Conservation (phyloP, 208 protist species). For the Borovskyia barvae region DNA sequence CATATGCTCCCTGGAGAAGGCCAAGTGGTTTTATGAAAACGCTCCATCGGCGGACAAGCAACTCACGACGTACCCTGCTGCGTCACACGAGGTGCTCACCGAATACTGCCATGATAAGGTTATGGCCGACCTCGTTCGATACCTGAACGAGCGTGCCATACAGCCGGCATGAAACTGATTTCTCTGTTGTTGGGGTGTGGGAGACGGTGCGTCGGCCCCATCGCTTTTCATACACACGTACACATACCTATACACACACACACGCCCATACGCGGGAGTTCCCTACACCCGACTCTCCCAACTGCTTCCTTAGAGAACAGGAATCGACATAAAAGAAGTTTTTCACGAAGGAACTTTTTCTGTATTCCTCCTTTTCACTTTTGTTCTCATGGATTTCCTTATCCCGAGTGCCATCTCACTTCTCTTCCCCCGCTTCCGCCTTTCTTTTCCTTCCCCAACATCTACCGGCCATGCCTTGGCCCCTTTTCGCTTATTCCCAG, state of each 20-base stretch:
- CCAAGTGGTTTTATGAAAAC: slow-evolving; percentile 37
- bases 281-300: too few species aligned
- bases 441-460: too few species aligned
- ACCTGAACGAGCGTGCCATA: slow-evolving; percentile 28
- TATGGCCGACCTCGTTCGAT: slow-evolving; percentile 48
- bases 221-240: slow-evolving; percentile 11
- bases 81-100: slow-evolving; percentile 65
- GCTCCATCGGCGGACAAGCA: slow-evolving; percentile 51
- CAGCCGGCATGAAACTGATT: not conserved
- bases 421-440: not conserved
- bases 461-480: too few species aligned
- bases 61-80: slow-evolving; percentile 35
- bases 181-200: not conserved
- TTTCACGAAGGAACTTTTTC: not conserved
- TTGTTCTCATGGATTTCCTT: not conserved
- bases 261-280: too few species aligned
- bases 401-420: not conserved
- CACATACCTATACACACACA: not conserved
- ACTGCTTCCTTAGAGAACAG: too few species aligned
- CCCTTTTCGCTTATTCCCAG: too few species aligned
- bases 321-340: too few species aligned
- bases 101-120: slow-evolving; percentile 53
- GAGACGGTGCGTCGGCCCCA: not conserved
- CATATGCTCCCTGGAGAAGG: slow-evolving; percentile 37
- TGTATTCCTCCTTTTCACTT: not conserved